phyloP scores from a whole-genome alignment of 1,139 yeast genomes.

The Eremothecium cymbalariae region DNA sequence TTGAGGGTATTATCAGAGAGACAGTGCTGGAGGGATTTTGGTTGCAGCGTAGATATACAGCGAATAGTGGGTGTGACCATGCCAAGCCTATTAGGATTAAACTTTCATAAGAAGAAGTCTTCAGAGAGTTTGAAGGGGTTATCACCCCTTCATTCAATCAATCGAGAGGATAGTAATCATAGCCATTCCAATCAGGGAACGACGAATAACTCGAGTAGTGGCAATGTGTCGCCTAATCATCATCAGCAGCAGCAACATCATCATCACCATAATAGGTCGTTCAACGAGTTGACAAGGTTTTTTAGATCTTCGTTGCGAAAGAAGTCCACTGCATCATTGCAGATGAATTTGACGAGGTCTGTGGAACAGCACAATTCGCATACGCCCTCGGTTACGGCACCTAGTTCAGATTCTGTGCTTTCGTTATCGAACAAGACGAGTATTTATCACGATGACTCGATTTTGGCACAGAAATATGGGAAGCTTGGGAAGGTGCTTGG shows the following conservation, averaged over 20 bases:
- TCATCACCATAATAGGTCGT: conserved; percentile 12
- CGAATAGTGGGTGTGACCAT: not conserved
- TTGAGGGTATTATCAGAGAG: too few species aligned
- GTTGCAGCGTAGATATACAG: too few species aligned
- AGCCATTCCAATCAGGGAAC: not conserved
- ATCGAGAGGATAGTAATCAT: conserved; percentile 3
- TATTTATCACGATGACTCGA: conserved; percentile 50
- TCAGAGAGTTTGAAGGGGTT: conserved; percentile 5
- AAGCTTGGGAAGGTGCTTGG: conserved; percentile 85
- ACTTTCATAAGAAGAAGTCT: conserved; percentile 9
- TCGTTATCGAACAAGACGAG: conserved; percentile 31
- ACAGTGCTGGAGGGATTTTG: too few species aligned
- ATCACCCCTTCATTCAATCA: conserved; percentile 5
- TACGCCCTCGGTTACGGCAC: conserved; percentile 33
- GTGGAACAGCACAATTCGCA: conserved; percentile 24
- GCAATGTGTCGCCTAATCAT: conserved; percentile 5
- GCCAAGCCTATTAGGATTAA: conserved; percentile 9
- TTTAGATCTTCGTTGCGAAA: conserved; percentile 35
- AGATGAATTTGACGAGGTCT: conserved; percentile 8
- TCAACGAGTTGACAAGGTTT: conserved; percentile 70
- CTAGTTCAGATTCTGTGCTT: conserved; percentile 30
- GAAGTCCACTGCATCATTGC: conserved; percentile 13
- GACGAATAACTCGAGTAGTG: not conserved
- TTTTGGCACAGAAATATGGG: conserved; percentile 75
- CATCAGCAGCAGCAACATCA: conserved; percentile 17